Evolutionary conservation across 352 stramenopile genomes (phyloP), one percentile per base, ranked within the genome.

Genomic region (Phytopythium montanum): DNA sequence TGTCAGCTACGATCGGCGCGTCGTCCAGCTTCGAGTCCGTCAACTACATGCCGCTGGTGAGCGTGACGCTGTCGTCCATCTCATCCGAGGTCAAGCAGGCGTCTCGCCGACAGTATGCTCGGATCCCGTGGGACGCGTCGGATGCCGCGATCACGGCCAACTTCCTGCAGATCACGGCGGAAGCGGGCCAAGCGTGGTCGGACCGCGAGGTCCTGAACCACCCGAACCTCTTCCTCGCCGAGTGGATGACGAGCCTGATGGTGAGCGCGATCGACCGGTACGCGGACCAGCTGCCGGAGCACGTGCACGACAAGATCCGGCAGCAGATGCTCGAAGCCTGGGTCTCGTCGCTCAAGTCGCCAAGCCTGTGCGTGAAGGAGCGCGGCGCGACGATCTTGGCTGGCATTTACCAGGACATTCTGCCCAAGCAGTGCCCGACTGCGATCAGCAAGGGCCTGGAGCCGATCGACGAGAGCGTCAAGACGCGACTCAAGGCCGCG

Each of bases 291-390:
- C 55, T 90, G 4, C 68, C 69, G 13, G 69, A 68, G 16, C 54
- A 66, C 16, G 50, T 72, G 7, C 79, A 86, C 10, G 81, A 85
- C 55, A 58, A 71, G 12, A 73, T 92, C 33, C 80, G 81, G 21
- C 73, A 90, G 57, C 66, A 84, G 45, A 59, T 96, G 34, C 60
- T 96, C 9, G 70, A 83, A 60, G 83, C 85, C n/a, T 97, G 88
- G 88, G 70, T 85, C 23, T 72, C 74, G n/a, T 79, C 84, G 19
- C 68, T 97, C 39, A 93, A 90, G 50, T 96, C 87, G 3, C 87
- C 88, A 13, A 91, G 87, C 31, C 62, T 97, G 29, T 88, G 80
- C 34, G 81, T 97, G 19, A 97, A 97, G 51, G 85, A 96, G 60
- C 85, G 87, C 33, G 83, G 81, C n/a, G 83, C 83, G 49, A 80